Evolutionary conservation across 257 asterid species (phyloP), one percentile per base, ranked within the genome.

Genomic region (Nemophila menziesii): DNA sequence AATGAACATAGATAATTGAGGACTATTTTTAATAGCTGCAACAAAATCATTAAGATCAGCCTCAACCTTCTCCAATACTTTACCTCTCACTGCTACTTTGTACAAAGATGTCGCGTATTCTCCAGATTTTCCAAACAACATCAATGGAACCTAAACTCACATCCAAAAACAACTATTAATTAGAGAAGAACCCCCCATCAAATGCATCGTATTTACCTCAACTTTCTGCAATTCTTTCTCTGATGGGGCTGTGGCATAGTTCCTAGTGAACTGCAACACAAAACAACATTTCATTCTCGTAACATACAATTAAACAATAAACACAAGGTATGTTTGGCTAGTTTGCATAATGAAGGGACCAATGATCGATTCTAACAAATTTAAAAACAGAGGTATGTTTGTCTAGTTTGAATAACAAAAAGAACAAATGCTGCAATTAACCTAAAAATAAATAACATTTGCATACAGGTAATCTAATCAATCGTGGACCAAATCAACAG

Each of bases 71-170:
- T 90, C 96, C 71, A 90, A 65, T 27, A 51, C 33, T 46, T 79
- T 85, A 33, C 75, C 80, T 67, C 79, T 90, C 53, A 81, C 96
- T 10, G 94, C 79, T 48, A 89, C 67, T 17, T 84, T 69, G 69
- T 89, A 89, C 62, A 90, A 61, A 23, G 96, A 94, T 0, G 96
- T 68, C 40, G 96, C 94, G 69, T 90, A 90, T 74, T 90, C 85
- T 57, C 93, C 96, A 65, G 87, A 74, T 33, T 67, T 78, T 13
- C 96, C 98, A 60, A 59, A 90, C 92, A 84, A 52, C 4, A 70
- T 68, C 61, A 90, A 8, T 2, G 95, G 98, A 55, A 89, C 87
- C 98, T 81, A 64, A 52, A 58, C 54, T 46, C 44, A 48, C 42
- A 48, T 14, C 19, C 5, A 36, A 22, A 43, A 39, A 16, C 20